Percentiles rank a stretch among this genome's conserved stretches.
phyloP scores from a whole-genome alignment of 2,329 filamentous ascomycete genomes.

The Scolecobasidium constrictum region DNA sequence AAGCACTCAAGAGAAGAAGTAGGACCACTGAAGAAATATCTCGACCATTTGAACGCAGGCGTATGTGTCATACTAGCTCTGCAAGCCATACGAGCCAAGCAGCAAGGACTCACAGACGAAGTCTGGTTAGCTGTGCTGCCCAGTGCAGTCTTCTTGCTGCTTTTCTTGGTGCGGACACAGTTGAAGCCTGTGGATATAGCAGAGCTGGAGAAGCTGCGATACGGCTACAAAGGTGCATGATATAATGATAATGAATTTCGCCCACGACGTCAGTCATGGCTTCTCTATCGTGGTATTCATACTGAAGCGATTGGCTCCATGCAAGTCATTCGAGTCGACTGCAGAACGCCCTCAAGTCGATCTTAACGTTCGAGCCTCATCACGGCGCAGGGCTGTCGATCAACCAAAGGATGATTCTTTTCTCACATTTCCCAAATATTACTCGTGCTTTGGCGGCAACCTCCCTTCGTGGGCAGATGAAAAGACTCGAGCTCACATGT shows the following conservation, averaged over 20 bases:
- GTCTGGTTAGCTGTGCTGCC: conserved; percentile 1
- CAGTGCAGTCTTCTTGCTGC: conserved; percentile 47
- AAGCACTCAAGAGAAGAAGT: not conserved
- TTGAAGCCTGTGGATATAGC: conserved; percentile 60
- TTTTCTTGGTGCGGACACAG: conserved; percentile 51
- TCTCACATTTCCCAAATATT: too few relatives aligned
- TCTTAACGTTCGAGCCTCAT: too few relatives aligned
- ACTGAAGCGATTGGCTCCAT: too few relatives aligned
- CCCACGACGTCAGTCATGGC: too few relatives aligned
- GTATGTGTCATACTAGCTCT: conserved; percentile 2
- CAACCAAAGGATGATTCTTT: too few relatives aligned
- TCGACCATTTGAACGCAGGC: conserved; percentile 5
- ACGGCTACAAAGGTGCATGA: conserved; percentile 57
- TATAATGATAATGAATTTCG: too few relatives aligned
- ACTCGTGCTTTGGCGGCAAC: too few relatives aligned
- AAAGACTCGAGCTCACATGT: conserved; percentile 30
- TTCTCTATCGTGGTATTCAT: too few relatives aligned
- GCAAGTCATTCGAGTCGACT: too few relatives aligned
- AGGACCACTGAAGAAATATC: conserved; percentile 1
- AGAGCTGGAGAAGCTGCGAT: conserved; percentile 51
- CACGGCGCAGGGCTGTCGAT: too few relatives aligned
- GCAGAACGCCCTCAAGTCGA: too few relatives aligned
- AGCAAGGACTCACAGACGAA: conserved; percentile 28
- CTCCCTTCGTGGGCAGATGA: too few relatives aligned
- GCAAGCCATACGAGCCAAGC: conserved; percentile 8